Evolutionary conservation across 441 rosid species (phyloP).

Genomic region (Populus hybrid): DNA sequence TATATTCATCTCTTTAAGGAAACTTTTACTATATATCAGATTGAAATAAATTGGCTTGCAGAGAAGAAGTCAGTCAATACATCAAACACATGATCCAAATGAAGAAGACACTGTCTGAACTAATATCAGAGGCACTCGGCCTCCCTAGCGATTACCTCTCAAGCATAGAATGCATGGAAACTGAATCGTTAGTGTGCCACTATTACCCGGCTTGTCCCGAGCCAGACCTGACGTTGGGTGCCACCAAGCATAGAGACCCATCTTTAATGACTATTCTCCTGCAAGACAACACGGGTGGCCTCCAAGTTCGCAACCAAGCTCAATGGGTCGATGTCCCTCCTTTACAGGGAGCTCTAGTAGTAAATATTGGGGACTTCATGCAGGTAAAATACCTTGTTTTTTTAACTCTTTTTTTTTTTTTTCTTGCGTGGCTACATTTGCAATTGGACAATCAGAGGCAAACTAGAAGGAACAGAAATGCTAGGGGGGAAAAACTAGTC

Average conservation of each 20-base stretch:
- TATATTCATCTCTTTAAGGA: background rate
- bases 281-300: slow-evolving; percentile 52
- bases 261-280: slow-evolving; percentile 47
- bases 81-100: slow-evolving; percentile 30
- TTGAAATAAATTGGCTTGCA: slow-evolving; percentile 2
- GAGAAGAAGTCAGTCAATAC: slow-evolving; percentile 44
- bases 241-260: slow-evolving; percentile 50
- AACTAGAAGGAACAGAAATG: background rate
- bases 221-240: slow-evolving; percentile 47
- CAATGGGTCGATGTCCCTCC: slow-evolving; percentile 49
- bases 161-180: slow-evolving; percentile 48
- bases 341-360: slow-evolving; percentile 35
- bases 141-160: slow-evolving; percentile 34
- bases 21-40: background rate
- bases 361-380: slow-evolving; percentile 58
- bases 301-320: slow-evolving; percentile 42
- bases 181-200: slow-evolving; percentile 41
- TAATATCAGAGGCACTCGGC: slow-evolving; percentile 51
- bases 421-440: background rate
- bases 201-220: slow-evolving; percentile 58
- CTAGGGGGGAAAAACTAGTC: background rate
- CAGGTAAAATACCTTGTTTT: slow-evolving; percentile 32
- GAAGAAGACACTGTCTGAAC: slow-evolving; percentile 28
- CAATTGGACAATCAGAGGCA: background rate
- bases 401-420: background rate